A percentile compares a stretch with the other conserved stretches of the same genome.
These are phyloP conservation scores for Elongisporangium undulatum DNA, from an alignment of 352 stramenopile genomes.

Conservation along the genomic window DNA sequence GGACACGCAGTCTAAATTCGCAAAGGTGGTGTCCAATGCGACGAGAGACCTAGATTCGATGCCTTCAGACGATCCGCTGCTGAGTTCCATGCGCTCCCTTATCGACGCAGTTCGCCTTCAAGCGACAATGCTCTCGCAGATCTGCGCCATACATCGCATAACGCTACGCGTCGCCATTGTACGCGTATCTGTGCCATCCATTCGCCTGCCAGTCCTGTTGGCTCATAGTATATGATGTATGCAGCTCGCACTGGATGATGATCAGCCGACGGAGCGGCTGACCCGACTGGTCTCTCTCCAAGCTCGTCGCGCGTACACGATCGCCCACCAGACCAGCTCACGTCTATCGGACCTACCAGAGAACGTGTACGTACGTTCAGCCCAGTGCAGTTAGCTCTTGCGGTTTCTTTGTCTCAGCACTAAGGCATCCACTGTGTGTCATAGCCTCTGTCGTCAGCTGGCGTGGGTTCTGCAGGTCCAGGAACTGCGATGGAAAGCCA, in stretches of 20 bases:
- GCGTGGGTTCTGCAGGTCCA: constrained; percentile 35
- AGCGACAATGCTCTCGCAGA: constrained; percentile 6
- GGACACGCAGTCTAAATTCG: constrained; percentile 7
- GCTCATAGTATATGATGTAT: not conserved
- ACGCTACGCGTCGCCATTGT: constrained; percentile 11
- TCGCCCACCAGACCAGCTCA: constrained; percentile 10
- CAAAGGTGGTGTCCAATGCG: not conserved
- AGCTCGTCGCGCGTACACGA: constrained; percentile 27
- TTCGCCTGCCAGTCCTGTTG: not conserved
- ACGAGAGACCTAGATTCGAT: not conserved
- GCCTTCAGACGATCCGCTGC: not conserved
- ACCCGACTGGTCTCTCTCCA: constrained; percentile 29
- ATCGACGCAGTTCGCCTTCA: constrained; percentile 7
- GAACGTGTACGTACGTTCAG: constrained; percentile 12
- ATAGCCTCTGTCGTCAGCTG: constrained; percentile 32
- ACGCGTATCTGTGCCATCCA: not conserved
- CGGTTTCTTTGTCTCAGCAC: not conserved
- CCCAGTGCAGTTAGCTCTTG: not conserved
- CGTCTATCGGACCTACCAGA: constrained; percentile 7
- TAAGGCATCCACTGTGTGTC: not conserved
- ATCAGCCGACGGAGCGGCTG: constrained; percentile 23
- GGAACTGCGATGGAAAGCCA: constrained; percentile 36
- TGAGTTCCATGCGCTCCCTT: constrained; percentile 3
- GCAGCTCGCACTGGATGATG: constrained; percentile 37
- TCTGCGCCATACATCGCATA: constrained; percentile 23